phyloP scores from a whole-genome alignment of 1,284 basidiomycete species.

The Fistulina hepatica region DNA sequence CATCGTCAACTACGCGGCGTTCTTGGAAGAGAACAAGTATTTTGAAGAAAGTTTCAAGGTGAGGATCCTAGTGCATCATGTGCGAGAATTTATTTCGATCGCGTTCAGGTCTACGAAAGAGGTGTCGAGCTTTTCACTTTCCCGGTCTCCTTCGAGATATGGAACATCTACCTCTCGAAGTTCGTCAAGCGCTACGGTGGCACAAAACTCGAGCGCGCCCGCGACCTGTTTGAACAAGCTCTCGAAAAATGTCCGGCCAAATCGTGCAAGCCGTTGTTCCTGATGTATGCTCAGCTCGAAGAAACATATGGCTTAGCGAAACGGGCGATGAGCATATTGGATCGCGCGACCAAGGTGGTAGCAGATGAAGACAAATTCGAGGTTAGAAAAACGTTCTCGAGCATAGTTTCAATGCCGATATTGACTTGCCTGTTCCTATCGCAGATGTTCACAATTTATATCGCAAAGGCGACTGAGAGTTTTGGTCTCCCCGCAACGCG shows the following conservation, averaged over 20 bases:
- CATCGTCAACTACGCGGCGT: conserved; percentile 94
- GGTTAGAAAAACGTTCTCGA: too few species aligned
- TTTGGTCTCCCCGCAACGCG: conserved; percentile 95
- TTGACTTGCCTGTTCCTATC: too few species aligned
- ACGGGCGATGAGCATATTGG: conserved; percentile 92
- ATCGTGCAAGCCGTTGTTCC: conserved; percentile 88
- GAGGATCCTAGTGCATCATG: conserved; percentile 8
- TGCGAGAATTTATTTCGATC: conserved; percentile 7
- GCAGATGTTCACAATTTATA: conserved; percentile 95
- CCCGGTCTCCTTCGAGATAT: conserved; percentile 96
- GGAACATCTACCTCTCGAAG: conserved; percentile 98
- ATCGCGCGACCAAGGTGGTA: conserved; percentile 83
- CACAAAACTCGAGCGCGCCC: conserved; percentile 85
- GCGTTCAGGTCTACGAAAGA: conserved; percentile 78
- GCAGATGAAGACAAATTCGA: conserved; percentile 90
- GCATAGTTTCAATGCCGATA: too few species aligned
- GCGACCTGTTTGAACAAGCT: conserved; percentile 97
- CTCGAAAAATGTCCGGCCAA: conserved; percentile 93
- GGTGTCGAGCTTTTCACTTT: conserved; percentile 97
- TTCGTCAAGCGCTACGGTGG: conserved; percentile 97
- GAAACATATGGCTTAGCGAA: conserved; percentile 94
- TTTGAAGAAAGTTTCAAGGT: conserved; percentile 98
- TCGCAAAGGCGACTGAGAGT: conserved; percentile 92
- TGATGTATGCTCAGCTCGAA: conserved; percentile 93
- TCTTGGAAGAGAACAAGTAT: conserved; percentile 96